Percentiles rank a stretch among this genome's conserved stretches.
phyloP scores from a whole-genome alignment of 495 filamentous ascomycete species.

The Hypoxylon lenormandii region DNA sequence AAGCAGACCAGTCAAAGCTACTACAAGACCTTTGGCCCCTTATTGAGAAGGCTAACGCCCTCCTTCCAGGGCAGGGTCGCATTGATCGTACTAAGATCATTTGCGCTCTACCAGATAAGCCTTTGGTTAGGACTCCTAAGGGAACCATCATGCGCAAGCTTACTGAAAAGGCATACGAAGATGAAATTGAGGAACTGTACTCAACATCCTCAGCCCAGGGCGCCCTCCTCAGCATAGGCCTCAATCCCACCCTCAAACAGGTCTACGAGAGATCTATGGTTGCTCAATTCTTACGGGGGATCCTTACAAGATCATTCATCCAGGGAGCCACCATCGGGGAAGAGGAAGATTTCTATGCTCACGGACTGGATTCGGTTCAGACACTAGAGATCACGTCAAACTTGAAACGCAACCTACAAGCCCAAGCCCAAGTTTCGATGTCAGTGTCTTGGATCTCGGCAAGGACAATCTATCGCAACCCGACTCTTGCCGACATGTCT shows the following conservation, averaged over 20 bases:
- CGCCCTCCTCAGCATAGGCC: neutral
- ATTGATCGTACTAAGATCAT: conserved; percentile 63
- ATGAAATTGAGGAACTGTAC: conserved; percentile 37
- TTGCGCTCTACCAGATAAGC: conserved; percentile 37
- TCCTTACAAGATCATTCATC: conserved; percentile 13
- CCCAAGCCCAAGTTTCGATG: conserved; percentile 36
- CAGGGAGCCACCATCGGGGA: neutral
- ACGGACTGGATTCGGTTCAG: conserved; percentile 33
- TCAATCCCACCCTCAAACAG: neutral
- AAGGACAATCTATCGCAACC: conserved; percentile 9
- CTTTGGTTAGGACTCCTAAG: conserved; percentile 67
- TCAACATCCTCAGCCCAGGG: neutral
- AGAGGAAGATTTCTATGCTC: conserved; percentile 18
- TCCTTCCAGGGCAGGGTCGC: conserved; percentile 64
- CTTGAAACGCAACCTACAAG: conserved; percentile 12
- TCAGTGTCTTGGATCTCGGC: conserved; percentile 18
- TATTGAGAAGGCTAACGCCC: conserved; percentile 62
- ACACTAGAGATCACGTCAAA: conserved; percentile 13
- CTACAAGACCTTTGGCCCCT: conserved; percentile 63
- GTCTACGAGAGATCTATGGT: conserved; percentile 46
- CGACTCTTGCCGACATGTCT: neutral
- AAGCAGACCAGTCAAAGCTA: neutral
- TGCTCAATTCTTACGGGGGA: neutral
- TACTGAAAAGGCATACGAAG: conserved; percentile 60
- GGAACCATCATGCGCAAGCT: conserved; percentile 67